Base-by-base conservation (phyloP, 2,329 filamentous ascomycete species). In the Neopestalotiopsis clavispora region DNA sequence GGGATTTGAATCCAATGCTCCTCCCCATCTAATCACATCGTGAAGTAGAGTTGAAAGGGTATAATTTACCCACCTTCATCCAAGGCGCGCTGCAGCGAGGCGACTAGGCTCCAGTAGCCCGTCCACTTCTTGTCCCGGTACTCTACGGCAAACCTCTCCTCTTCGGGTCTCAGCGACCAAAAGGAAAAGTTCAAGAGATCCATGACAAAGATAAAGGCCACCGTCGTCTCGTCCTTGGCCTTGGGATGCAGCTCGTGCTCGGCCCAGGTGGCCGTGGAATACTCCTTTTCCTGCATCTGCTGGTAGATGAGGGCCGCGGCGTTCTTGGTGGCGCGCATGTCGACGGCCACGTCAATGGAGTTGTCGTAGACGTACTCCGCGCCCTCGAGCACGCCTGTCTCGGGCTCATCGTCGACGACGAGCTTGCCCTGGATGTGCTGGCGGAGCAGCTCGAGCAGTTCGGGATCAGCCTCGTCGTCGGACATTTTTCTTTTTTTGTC, bases 121-220 rank as follows among this genome's bases (percentile, higher is more conserved):
- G 94, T 98, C 94, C 94, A 98, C 68, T 82, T 89, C 79, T 89
- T 91, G 34, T 90, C 94, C 60, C 87, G 88, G 80, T 98, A 98
- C 68, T 93, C 91, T 57, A 99, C 87, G 10, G 92, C 88, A 79
- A 95, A 99, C 12, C 94, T 87, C 74, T 95, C 90, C 4, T 90
- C 86, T 12, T 92, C 90, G 0, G 84, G 80, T 59, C 81, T 77
- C 66, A 93, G 91, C 14, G 94, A 97, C 96, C 96, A 99, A 80
- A 99, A 99, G 28, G 92, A 97, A 78, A 98, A 99, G 78, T 99
- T 99, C 65, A 99, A 84, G 34, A 99, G 80, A 78, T 99, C 96
- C 94, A 99, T 97, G 23, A 93, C 94, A 79, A 99, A 98, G 75
- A 99, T 95, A 78, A 99, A 98, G 71, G 93, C 91, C 28, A 97